Percentiles rank a stretch among this genome's conserved stretches.
Conservation (phyloP, 1,284 basidiomycete genomes). For the Wallemia mellicola region DNA sequence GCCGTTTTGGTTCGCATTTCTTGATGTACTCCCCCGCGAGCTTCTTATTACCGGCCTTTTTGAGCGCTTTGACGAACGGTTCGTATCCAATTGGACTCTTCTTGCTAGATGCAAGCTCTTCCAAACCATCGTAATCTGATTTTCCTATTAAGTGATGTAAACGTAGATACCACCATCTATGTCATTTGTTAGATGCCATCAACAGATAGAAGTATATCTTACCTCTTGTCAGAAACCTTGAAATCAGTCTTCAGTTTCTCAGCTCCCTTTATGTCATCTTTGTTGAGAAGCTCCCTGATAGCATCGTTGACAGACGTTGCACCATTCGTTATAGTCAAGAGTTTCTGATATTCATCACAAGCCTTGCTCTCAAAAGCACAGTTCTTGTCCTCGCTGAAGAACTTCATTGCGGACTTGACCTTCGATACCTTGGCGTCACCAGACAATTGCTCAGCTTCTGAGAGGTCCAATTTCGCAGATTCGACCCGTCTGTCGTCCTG, state of each 20-base stretch:
- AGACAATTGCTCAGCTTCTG: conserved; percentile 51
- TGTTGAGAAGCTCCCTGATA: conserved; percentile 38
- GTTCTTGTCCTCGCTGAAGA: conserved; percentile 82
- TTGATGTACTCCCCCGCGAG: conserved; percentile 46
- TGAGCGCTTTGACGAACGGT: conserved; percentile 53
- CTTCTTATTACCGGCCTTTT: conserved; percentile 34
- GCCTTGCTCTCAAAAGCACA: conserved; percentile 68
- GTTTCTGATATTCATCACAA: conserved; percentile 40
- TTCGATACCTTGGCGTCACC: conserved; percentile 41
- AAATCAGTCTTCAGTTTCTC: conserved; percentile 61
- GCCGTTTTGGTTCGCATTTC: conserved; percentile 48
- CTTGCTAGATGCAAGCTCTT: conserved; percentile 50
- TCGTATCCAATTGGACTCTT: conserved; percentile 88
- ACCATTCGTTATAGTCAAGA: conserved; percentile 42
- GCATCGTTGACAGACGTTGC: conserved; percentile 55
- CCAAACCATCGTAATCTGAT: conserved; percentile 54
- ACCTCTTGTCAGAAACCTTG: conserved; percentile 74
- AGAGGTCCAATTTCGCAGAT: conserved; percentile 53
- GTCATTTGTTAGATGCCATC: conserved; percentile 1
- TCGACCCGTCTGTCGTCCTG: conserved; percentile 86
- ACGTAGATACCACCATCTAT: conserved; percentile 73
- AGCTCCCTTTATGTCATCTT: conserved; percentile 50
- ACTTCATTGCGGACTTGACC: conserved; percentile 41
- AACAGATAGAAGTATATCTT: conserved; percentile 3
- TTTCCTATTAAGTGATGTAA: conserved; percentile 44